Evolutionary conservation across 2,329 filamentous ascomycete genomes (phyloP).

Genomic region (Tympanopsis confertula): DNA sequence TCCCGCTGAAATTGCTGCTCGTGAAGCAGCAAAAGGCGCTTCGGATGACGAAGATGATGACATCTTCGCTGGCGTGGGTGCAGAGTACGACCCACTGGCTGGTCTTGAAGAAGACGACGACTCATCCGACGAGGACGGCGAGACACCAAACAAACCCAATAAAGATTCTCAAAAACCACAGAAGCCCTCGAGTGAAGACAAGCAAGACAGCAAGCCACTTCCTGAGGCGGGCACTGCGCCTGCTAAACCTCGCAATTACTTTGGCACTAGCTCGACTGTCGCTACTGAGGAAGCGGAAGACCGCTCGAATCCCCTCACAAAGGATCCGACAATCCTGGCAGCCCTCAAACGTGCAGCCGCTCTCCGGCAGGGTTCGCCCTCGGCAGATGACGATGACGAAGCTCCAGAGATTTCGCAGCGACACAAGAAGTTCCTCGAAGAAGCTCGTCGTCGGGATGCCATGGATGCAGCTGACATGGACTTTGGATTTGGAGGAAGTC

Average conservation of each 20-base stretch:
- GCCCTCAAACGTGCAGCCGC: background rate
- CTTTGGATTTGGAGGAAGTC: background rate
- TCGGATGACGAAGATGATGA: slow-evolving; percentile 41
- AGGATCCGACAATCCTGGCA: background rate
- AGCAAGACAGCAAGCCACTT: too few species aligned
- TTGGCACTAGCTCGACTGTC: background rate
- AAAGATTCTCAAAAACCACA: too few species aligned
- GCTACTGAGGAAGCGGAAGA: background rate
- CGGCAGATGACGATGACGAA: background rate
- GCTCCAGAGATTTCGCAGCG: too few species aligned
- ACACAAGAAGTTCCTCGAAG: background rate
- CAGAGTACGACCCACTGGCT: slow-evolving; percentile 47
- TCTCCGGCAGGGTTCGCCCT: background rate
- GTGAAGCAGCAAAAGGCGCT: slow-evolving; percentile 13
- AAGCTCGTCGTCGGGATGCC: background rate
- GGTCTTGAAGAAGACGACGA: slow-evolving; percentile 34
- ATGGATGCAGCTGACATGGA: background rate
- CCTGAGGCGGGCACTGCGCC: too few species aligned
- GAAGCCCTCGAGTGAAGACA: background rate
- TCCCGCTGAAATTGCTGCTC: slow-evolving; percentile 24
- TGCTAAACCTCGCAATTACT: background rate
- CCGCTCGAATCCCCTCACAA: background rate
- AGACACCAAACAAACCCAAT: slow-evolving; percentile 6
- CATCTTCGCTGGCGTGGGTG: slow-evolving; percentile 49
- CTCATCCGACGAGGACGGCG: slow-evolving; percentile 21